Evolutionary conservation across 441 rosid genomes (phyloP).

Genomic region (Omphalea diandra): DNA sequence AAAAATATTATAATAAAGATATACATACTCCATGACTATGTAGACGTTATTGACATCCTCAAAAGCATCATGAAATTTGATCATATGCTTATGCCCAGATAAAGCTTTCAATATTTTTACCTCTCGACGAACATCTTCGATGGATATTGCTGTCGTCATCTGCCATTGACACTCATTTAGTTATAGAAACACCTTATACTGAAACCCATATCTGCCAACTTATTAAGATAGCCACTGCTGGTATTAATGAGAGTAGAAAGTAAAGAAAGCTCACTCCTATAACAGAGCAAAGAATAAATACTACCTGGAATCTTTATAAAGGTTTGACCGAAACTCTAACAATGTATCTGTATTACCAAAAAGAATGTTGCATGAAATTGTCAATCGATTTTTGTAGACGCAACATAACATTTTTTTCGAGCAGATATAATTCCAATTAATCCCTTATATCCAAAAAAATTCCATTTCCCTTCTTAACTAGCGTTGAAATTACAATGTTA

Average conservation of each 20-base stretch:
- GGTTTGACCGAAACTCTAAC: slow-evolving; percentile 49
- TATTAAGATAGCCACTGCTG: too few species aligned
- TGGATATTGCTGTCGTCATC: slow-evolving; percentile 95
- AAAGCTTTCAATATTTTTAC: slow-evolving; percentile 82
- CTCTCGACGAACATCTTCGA: slow-evolving; percentile 96
- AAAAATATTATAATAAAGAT: background rate
- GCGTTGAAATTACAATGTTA: background rate
- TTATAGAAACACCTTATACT: too few species aligned
- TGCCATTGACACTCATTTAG: too few species aligned
- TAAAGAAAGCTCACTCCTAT: background rate
- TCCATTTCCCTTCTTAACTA: background rate
- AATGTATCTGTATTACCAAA: slow-evolving; percentile 55
- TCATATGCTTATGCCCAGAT: slow-evolving; percentile 78
- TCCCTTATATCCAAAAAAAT: background rate
- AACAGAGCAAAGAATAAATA: background rate
- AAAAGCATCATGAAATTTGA: slow-evolving; percentile 84
- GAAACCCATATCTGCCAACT: too few species aligned
- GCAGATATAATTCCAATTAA: background rate
- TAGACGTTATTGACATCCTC: slow-evolving; percentile 93
- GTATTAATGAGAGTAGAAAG: background rate
- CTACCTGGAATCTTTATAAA: background rate
- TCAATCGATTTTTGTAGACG: too few species aligned
- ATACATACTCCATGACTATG: slow-evolving; percentile 95
- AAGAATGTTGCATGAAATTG: slow-evolving; percentile 28
- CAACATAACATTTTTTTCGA: too few species aligned